Evolutionary conservation across 2,329 filamentous ascomycete genomes (phyloP).

Genomic region (Cryoendolithus antarcticus): DNA sequence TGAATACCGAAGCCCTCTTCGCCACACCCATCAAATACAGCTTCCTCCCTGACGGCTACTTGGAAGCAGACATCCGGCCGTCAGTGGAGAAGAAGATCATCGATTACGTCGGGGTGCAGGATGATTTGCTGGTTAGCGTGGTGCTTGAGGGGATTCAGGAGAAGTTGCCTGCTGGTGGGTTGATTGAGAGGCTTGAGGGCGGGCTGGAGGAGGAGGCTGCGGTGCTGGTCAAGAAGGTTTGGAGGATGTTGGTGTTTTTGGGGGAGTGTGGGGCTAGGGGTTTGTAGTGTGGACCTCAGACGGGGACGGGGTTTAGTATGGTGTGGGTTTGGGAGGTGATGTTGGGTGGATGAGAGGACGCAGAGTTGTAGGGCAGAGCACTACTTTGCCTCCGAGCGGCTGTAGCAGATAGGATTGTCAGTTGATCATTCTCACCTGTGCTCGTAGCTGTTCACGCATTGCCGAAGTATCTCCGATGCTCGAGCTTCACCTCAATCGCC

Average conservation of each 20-base stretch:
- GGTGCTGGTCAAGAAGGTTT: conserved; percentile 87
- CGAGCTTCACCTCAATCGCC: too few species aligned
- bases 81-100: conserved; percentile 98
- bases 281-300: conserved; percentile 28
- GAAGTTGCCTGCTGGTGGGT: conserved; percentile 59
- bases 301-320: too few species aligned
- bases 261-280: conserved; percentile 88
- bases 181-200: conserved; percentile 80
- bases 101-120: conserved; percentile 90
- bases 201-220: conserved; percentile 92
- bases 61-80: conserved; percentile 76
- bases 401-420: too few species aligned
- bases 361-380: too few species aligned
- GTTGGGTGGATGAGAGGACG: too few species aligned
- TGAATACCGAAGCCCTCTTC: conserved; percentile 77
- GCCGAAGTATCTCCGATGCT: too few species aligned
- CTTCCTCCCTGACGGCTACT: conserved; percentile 66
- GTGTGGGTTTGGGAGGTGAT: too few species aligned
- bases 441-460: too few species aligned
- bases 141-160: conserved; percentile 77
- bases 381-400: too few species aligned
- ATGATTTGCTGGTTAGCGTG: conserved; percentile 87
- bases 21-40: conserved; percentile 87
- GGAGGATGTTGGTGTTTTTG: conserved; percentile 98
- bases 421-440: too few species aligned